phyloP scores from a whole-genome alignment of 768 basidiomycete genomes.

The Tricholoma flavovirens region DNA sequence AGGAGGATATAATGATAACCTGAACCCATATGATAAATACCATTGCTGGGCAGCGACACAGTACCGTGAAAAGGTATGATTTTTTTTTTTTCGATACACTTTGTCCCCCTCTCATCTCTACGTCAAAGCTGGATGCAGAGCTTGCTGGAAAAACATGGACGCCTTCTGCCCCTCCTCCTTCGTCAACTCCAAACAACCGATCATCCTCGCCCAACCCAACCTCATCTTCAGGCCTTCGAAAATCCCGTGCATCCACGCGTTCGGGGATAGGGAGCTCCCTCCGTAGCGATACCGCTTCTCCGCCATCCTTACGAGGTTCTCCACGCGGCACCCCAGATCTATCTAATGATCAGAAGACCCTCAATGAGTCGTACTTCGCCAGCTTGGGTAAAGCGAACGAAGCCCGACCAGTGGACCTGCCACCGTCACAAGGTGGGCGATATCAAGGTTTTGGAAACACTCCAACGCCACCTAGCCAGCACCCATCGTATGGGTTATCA shows the following conservation, averaged over 20 bases:
- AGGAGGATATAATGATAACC: constrained; percentile 61
- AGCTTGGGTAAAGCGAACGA: constrained; percentile 80
- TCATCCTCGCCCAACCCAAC: constrained; percentile 54
- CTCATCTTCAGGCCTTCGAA: constrained; percentile 75
- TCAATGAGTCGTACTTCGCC: constrained; percentile 87
- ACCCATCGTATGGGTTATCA: constrained; percentile 69
- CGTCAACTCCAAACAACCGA: constrained; percentile 30
- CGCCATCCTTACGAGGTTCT: constrained; percentile 44
- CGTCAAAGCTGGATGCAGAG: constrained; percentile 66
- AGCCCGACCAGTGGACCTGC: constrained; percentile 66
- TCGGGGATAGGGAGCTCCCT: constrained; percentile 39
- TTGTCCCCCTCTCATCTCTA: constrained; percentile 15
- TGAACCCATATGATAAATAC: constrained; percentile 71
- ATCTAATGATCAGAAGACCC: constrained; percentile 56
- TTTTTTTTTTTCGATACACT: constrained; percentile 1
- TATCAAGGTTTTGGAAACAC: constrained; percentile 93
- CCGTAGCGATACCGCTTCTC: constrained; percentile 53
- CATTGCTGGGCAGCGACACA: constrained; percentile 93
- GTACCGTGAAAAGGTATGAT: constrained; percentile 84
- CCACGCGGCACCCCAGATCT: constrained; percentile 40
- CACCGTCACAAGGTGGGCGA: constrained; percentile 89
- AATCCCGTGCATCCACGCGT: constrained; percentile 71
- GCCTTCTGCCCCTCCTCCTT: constrained; percentile 63
- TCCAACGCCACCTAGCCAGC: constrained; percentile 55
- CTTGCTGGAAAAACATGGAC: constrained; percentile 76